Evolutionary conservation across 805 yeast species (phyloP).

Genomic region (Sungouiella thailandica): DNA sequence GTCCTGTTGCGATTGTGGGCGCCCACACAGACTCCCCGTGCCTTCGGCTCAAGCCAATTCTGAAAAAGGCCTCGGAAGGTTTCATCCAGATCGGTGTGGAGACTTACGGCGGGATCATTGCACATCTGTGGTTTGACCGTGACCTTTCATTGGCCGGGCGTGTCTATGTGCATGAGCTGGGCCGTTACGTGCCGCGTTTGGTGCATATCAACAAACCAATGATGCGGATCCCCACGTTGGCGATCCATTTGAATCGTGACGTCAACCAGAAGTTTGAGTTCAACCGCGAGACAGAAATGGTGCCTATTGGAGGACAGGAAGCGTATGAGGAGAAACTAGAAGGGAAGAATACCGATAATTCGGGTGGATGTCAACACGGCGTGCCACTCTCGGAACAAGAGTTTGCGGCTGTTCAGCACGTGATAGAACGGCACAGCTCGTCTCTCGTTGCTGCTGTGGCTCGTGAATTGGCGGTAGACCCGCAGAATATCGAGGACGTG

Average conservation of each 20-base stretch:
- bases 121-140: constrained; percentile 97
- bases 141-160: constrained; percentile 91
- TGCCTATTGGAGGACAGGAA: constrained; percentile 75
- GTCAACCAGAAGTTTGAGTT: constrained; percentile 77
- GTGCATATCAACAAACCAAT: constrained; percentile 76
- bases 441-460: constrained; percentile 69
- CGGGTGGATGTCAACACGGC: too few relatives aligned
- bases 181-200: constrained; percentile 56
- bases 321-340: too few relatives aligned
- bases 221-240: constrained; percentile 88
- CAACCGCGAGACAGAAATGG: constrained; percentile 80
- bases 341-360: too few relatives aligned
- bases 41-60: constrained; percentile 81
- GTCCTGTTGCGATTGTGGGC: constrained; percentile 84
- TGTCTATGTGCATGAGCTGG: constrained; percentile 59
- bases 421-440: constrained; percentile 71
- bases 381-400: constrained; percentile 44
- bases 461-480: constrained; percentile 48
- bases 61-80: constrained; percentile 65
- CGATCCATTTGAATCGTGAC: constrained; percentile 82
- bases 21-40: constrained; percentile 97
- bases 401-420: constrained; percentile 60
- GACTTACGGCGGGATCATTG: constrained; percentile 91
- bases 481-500: constrained; percentile 75
- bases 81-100: constrained; percentile 90